Evolutionary conservation across 176 grass and related monocot species (phyloP).

Genomic region (Microstegium vimineum): DNA sequence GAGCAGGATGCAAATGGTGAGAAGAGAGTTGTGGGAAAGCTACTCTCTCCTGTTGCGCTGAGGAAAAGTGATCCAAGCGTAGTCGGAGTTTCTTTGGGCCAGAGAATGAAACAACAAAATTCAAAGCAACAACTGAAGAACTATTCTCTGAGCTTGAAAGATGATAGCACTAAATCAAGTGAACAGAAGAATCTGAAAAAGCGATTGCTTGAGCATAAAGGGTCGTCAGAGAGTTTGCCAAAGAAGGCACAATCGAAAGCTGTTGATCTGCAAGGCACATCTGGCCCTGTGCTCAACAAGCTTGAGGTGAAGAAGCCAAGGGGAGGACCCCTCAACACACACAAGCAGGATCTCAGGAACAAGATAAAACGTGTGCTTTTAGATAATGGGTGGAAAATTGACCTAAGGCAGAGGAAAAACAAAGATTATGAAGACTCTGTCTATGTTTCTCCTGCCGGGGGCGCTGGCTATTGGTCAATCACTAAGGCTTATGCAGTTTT

Average conservation of each 20-base stretch:
- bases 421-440: conserved; percentile 84
- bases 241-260: conserved; percentile 45
- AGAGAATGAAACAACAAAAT: conserved; percentile 32
- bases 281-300: conserved; percentile 20
- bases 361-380: conserved; percentile 73
- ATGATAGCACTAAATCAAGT: conserved; percentile 14
- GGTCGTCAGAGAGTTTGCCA: conserved; percentile 30
- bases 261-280: conserved; percentile 20
- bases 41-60: conserved; percentile 38
- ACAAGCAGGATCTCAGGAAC: conserved; percentile 73
- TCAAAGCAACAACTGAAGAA: conserved; percentile 34
- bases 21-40: conserved; percentile 38
- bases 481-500: conserved; percentile 91
- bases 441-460: conserved; percentile 75
- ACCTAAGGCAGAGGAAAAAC: conserved; percentile 60
- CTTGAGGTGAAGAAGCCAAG: conserved; percentile 40
- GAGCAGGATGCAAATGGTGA: conserved; percentile 22
- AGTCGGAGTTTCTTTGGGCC: conserved; percentile 42
- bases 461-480: conserved; percentile 91
- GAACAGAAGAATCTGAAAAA: conserved; percentile 42
- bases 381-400: conserved; percentile 80
- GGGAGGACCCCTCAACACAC: conserved; percentile 35
- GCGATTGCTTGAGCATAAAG: conserved; percentile 55
- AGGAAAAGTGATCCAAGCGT: conserved; percentile 51
- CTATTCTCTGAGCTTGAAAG: conserved; percentile 15